phyloP scores from a whole-genome alignment of 768 basidiomycete genomes.

The Candolleomyces efflorescens region DNA sequence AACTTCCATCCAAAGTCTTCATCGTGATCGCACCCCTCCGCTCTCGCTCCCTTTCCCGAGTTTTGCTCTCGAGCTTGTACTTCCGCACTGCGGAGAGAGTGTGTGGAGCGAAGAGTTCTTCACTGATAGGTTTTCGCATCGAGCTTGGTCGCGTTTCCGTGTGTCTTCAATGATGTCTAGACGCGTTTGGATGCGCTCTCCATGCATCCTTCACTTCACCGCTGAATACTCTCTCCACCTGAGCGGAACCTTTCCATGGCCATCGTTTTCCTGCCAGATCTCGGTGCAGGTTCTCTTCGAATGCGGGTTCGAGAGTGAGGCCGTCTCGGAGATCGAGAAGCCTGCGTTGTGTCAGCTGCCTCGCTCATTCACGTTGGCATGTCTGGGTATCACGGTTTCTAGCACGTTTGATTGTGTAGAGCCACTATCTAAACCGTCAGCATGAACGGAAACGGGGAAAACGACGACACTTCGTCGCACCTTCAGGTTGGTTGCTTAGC shows the following conservation, averaged over 20 bases:
- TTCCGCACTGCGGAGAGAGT: slow-evolving; percentile 52
- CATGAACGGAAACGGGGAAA: not conserved
- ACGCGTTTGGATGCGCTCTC: slow-evolving; percentile 33
- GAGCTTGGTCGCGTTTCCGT: slow-evolving; percentile 36
- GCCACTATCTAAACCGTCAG: slow-evolving; percentile 38
- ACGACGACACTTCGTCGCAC: no score
- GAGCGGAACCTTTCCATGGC: not conserved
- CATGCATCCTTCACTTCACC: slow-evolving; percentile 5
- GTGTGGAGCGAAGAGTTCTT: slow-evolving; percentile 44
- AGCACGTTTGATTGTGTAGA: slow-evolving; percentile 53
- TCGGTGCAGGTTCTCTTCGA: slow-evolving; percentile 27
- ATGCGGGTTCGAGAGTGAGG: slow-evolving; percentile 28
- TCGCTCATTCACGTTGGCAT: slow-evolving; percentile 33
- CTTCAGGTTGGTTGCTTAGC: no score
- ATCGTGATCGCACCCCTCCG: slow-evolving; percentile 56
- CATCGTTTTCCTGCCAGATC: not conserved
- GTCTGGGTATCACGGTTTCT: slow-evolving; percentile 55
- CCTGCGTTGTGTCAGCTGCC: slow-evolving; percentile 35
- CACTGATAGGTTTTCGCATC: slow-evolving; percentile 41
- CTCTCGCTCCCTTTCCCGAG: slow-evolving; percentile 56
- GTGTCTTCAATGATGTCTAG: slow-evolving; percentile 26
- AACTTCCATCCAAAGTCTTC: slow-evolving; percentile 41
- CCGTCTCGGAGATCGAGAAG: slow-evolving; percentile 29
- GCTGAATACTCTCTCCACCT: slow-evolving; percentile 16
- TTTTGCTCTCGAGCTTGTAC: slow-evolving; percentile 62